These are phyloP conservation scores for Tricholoma sp. DNA, from an alignment of 768 basidiomycete species.

Conservation along the genomic window DNA sequence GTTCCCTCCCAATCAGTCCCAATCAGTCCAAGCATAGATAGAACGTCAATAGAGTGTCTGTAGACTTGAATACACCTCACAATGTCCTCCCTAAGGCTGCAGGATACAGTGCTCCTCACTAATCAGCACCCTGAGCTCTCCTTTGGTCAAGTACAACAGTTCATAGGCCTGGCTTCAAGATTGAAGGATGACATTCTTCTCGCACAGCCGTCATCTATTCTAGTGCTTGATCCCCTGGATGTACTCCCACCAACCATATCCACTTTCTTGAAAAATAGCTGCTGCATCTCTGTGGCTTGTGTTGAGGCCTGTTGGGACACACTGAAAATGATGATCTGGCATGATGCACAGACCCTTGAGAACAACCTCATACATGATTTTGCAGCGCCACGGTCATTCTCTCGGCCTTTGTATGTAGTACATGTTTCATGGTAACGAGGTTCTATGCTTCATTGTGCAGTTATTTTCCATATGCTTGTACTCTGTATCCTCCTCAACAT, in stretches of 20 bases:
- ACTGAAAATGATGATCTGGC: no score
- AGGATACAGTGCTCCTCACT: not conserved
- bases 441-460: not conserved
- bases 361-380: no score
- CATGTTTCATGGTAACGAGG: no score
- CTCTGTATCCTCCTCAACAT: not conserved
- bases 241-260: not conserved
- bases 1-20: no score
- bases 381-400: no score
- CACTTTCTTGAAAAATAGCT: not conserved
- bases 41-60: no score
- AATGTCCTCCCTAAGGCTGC: not conserved
- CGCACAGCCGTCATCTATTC: not conserved
- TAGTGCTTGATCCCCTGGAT: not conserved
- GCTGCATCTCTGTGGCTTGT: not conserved
- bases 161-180: not conserved
- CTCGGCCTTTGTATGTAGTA: no score
- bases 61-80: not conserved
- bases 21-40: no score
- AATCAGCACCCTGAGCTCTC: not conserved
- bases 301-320: not conserved
- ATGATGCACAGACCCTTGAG: no score
- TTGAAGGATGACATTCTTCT: slow-evolving; percentile 2
- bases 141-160: not conserved
- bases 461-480: not conserved